phyloP scores from a whole-genome alignment of 2,329 filamentous ascomycete genomes.

The Ceratocystiopsis sp. region DNA sequence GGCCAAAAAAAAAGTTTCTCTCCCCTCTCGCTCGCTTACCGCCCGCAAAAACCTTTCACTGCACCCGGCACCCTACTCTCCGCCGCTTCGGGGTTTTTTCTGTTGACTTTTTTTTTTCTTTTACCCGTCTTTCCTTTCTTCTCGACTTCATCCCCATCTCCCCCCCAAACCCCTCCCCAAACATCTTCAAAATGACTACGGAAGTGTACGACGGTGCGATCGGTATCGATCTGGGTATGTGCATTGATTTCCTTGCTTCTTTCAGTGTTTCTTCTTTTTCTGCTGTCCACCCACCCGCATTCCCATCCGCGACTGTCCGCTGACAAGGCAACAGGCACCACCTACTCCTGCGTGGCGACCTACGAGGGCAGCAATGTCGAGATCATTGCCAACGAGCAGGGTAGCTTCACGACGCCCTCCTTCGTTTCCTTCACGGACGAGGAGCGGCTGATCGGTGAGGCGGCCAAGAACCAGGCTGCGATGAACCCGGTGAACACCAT shows the following conservation, averaged over 20 bases:
- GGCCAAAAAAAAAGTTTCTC: slow-evolving; percentile 5
- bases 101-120: not conserved
- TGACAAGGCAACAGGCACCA: slow-evolving; percentile 52
- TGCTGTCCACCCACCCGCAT: not conserved
- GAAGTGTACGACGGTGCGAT: slow-evolving; percentile 99
- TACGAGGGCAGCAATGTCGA: slow-evolving; percentile 99
- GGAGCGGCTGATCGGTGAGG: slow-evolving; percentile 98
- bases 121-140: not conserved
- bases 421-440: slow-evolving; percentile 98
- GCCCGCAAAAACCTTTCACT: no score
- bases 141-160: not conserved
- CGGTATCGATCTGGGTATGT: slow-evolving; percentile 97
- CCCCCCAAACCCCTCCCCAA: not conserved
- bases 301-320: not conserved
- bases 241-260: slow-evolving; percentile 7
- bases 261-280: slow-evolving; percentile 5
- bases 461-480: slow-evolving; percentile 98
- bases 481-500: slow-evolving; percentile 98
- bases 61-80: not conserved
- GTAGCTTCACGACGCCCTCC: slow-evolving; percentile 95
- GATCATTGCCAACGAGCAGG: slow-evolving; percentile 99
- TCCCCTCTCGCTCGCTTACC: not conserved
- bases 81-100: no score
- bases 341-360: slow-evolving; percentile 98
- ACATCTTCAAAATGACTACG: slow-evolving; percentile 58